Evolutionary conservation across 148 eudicot genomes (phyloP), one percentile per base, ranked within the genome.

Genomic region (Persicaria tinctoria): DNA sequence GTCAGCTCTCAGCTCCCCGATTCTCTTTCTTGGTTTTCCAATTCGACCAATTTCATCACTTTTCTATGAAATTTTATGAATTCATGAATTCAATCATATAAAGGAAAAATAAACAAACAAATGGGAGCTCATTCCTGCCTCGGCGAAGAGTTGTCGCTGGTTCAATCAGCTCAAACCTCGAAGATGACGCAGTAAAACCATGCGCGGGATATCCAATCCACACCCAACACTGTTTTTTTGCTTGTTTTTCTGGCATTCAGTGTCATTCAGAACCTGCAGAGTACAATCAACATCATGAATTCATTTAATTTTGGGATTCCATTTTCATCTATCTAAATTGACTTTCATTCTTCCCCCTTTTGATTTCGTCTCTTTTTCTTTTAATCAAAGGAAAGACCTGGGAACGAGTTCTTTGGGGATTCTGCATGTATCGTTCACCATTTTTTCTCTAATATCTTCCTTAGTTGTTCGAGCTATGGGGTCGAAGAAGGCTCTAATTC

Each of bases 331-430:
- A 47, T 17, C 54, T 70, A 2, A 18, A 7, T 0, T 17, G 27
- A 17, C 51, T 46, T 9, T 46, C 41, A 70, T 47, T 70, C 14
- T 48, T 44, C 9, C 9, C 5, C 7, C 23, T 27, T 62, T 9
- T 60, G 9, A 53, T 45, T 74, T 80, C 74, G 9, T 70, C 77
- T 76, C 66, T 13, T 48, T 53, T 23, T 80, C 79, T 53, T 18
- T 45, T 14, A 5, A 17, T 70, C 41, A 95, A 97, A 92, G 87
- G 74, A 92, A 85, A 47, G 85, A 95, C 86, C 63, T 95, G 78
- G 99, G 99, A 48, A 92, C 94, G 12, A 88, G 81, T 54, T 92
- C 96, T 32, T 81, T 95, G 80, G 99, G 99, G 70, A 88, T 95
- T 70, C 77, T 92, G 88, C 92, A 92, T 85, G 84, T 90, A 9